Percentiles rank a stretch among this genome's conserved stretches.
phyloP scores from a whole-genome alignment of 2,329 filamentous ascomycete species.

The Colletotrichum liriopes region DNA sequence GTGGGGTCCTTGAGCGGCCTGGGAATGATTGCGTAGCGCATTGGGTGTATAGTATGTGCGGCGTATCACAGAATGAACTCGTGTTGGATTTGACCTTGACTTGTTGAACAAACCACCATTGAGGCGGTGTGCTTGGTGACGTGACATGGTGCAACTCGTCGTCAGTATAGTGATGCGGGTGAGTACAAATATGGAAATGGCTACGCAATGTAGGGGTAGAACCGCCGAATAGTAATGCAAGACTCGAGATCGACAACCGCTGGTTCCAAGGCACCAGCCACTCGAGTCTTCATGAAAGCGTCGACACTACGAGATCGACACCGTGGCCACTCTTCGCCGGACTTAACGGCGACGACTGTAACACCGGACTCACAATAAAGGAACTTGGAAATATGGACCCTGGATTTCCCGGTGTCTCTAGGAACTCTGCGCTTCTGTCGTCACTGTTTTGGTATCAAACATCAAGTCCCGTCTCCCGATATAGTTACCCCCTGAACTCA shows the following conservation, averaged over 20 bases:
- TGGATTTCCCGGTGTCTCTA: background rate
- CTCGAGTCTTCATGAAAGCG: background rate
- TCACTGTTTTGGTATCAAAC: background rate
- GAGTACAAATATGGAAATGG: background rate
- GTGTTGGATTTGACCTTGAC: background rate
- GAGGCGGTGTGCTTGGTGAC: background rate
- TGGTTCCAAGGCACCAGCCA: background rate
- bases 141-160: background rate
- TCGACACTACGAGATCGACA: background rate
- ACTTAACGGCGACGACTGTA: too few relatives aligned
- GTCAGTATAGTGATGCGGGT: background rate
- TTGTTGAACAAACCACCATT: background rate
- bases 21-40: background rate
- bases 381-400: background rate
- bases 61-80: constrained; percentile 19
- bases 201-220: background rate
- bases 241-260: background rate
- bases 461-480: background rate
- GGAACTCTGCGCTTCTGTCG: background rate
- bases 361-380: background rate
- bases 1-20: background rate
- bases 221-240: background rate
- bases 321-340: background rate
- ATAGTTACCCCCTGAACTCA: background rate
- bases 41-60: constrained; percentile 13